Evolutionary conservation across 1,284 basidiomycete genomes (phyloP), one percentile per base, ranked within the genome.

Genomic region (Ustilago crameri): DNA sequence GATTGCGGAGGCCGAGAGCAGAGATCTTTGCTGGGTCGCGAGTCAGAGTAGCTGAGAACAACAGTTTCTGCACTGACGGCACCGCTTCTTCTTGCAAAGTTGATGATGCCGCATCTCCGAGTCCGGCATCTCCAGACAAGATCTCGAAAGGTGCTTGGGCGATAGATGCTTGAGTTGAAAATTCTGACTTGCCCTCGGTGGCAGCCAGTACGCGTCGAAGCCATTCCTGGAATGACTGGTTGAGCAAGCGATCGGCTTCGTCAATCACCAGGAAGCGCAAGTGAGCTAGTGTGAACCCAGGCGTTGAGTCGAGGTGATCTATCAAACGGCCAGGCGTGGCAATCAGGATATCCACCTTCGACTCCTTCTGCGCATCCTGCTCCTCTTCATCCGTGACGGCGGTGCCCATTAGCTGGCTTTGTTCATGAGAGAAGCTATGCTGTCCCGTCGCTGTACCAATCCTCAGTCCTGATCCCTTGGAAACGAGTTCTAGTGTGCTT

Each of bases 221-320:
- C 95, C 95, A 99, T 79, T 94, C 91, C 84, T 98, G 93, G 85
- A 97, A 98, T 1, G 92, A 93, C 82, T 98, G 94, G 8, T 91
- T 91, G 5, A 99, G 87, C 3, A 99, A 87, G 22, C 95, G 88
- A 82, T 99, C 96, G 0, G 96, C 96, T 85, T 99, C 96, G 82
- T 99, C 96, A 57, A 99, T 93, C 18, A 98, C 93, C 56, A 98
- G 85, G 84, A 94, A 98, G 24, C 95, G 90, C 24, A 99, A 86
- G 83, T 98, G 94, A 77, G 96, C 92, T 32, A 98, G 84, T 0
- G 93, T 91, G 82, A 98, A 96, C 66, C 94, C 93, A 5, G 70
- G 70, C 0, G 95, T 97, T 23, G 88, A 90, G 41, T 89, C 89
- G 14, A 98, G 85, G 83, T 98, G 95, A 82, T 98, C 95, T 41